Conservation (phyloP, 495 filamentous ascomycete genomes). For the Penicillium odoratum region DNA sequence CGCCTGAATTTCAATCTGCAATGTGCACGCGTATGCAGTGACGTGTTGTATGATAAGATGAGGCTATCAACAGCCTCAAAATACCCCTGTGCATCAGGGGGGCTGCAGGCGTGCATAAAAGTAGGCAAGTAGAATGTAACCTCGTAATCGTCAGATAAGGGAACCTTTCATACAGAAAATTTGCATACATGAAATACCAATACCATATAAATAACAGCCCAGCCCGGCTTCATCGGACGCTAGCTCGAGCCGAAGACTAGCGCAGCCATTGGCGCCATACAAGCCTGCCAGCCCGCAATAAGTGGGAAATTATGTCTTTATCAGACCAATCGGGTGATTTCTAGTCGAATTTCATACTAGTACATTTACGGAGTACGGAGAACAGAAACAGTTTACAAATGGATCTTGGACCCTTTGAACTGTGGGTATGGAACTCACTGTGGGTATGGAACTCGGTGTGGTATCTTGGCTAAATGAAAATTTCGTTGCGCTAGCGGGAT, state of each 20-base stretch:
- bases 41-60: no score
- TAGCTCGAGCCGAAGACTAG: background rate
- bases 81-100: background rate
- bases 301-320: slow-evolving; percentile 10
- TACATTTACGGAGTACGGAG: background rate
- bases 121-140: background rate
- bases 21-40: no score
- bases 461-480: background rate
- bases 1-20: background rate
- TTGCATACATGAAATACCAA: background rate
- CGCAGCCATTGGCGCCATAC: background rate
- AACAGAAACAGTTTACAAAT: background rate
- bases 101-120: background rate
- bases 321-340: slow-evolving; percentile 17
- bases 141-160: background rate
- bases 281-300: background rate
- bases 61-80: background rate
- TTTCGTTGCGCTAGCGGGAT: slow-evolving; percentile 1
- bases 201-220: background rate
- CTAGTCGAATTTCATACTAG: background rate
- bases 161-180: background rate
- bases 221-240: background rate
- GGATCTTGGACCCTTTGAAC: background rate
- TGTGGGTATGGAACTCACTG: no score
- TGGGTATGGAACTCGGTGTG: background rate